Evolutionary conservation across 2,329 filamentous ascomycete species (phyloP).

Genomic region (Microdochium nivale): DNA sequence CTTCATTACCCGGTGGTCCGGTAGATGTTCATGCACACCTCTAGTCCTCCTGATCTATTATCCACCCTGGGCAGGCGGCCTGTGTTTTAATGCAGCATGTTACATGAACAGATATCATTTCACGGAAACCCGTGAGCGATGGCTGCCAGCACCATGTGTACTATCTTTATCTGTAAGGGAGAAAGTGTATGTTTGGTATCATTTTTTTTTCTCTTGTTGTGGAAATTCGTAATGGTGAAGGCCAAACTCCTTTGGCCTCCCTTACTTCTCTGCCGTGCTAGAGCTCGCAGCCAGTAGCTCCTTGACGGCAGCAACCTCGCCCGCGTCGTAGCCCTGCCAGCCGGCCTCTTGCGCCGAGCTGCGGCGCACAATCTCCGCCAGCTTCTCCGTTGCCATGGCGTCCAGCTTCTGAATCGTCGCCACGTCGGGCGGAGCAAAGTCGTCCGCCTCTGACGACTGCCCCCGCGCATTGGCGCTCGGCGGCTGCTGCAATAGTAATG

Average conservation of each 20-base stretch:
- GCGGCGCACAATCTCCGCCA: conserved; percentile 67
- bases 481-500: not conserved
- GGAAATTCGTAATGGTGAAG: no score
- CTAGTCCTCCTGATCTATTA: no score
- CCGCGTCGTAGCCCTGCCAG: conserved; percentile 65
- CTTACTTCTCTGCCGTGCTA: conserved; percentile 15
- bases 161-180: no score
- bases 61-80: no score
- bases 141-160: no score
- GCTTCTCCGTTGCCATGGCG: conserved; percentile 62
- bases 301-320: conserved; percentile 63
- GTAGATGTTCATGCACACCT: no score
- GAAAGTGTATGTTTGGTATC: no score
- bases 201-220: no score
- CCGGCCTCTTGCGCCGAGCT: conserved; percentile 50
- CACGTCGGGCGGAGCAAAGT: conserved; percentile 44
- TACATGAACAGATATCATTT: no score
- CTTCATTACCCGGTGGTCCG: no score
- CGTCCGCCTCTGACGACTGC: conserved; percentile 38
- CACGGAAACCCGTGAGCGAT: no score
- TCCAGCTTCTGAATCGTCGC: conserved; percentile 60
- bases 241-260: not conserved
- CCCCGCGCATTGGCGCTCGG: conserved; percentile 10
- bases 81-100: no score
- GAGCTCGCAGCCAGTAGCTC: conserved; percentile 53